Percentiles rank a stretch among this genome's conserved stretches.
Evolutionary conservation across 2,329 filamentous ascomycete species (phyloP).

Genomic region (Aspergillus sp.): DNA sequence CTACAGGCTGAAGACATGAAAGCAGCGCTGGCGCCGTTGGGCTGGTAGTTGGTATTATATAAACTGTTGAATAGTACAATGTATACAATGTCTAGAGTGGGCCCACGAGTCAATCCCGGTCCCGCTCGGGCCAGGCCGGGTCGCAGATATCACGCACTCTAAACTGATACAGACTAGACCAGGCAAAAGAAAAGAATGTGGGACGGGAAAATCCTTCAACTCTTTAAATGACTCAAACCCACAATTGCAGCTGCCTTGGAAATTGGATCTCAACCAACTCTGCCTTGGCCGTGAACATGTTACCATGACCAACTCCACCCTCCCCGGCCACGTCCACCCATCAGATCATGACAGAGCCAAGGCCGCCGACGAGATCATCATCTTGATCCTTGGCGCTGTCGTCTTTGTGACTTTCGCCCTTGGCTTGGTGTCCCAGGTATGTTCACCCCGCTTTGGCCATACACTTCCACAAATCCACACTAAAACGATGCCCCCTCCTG

Average conservation of each 20-base stretch:
- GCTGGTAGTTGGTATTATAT: no score
- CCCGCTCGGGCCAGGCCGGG: conserved; percentile 33
- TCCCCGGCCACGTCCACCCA: background rate
- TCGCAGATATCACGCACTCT: background rate
- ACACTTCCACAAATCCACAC: background rate
- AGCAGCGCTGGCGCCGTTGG: no score
- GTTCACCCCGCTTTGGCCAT: background rate
- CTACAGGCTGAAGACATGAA: no score
- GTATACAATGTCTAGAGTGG: no score
- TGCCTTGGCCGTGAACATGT: background rate
- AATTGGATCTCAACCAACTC: background rate
- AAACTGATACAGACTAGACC: background rate
- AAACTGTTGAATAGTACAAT: no score
- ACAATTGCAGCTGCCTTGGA: background rate
- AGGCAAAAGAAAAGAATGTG: background rate
- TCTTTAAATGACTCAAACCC: background rate
- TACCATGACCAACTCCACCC: background rate
- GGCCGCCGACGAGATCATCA: background rate
- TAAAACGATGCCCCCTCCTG: background rate
- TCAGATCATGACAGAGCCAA: background rate
- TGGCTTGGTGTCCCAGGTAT: background rate
- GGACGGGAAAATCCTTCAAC: background rate
- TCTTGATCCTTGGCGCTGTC: background rate
- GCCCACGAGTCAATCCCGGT: no score
- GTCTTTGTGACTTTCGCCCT: background rate